phyloP scores from a whole-genome alignment of 225 moss, liverwort and hornwort genomes.

The Anthoceros angustus region DNA sequence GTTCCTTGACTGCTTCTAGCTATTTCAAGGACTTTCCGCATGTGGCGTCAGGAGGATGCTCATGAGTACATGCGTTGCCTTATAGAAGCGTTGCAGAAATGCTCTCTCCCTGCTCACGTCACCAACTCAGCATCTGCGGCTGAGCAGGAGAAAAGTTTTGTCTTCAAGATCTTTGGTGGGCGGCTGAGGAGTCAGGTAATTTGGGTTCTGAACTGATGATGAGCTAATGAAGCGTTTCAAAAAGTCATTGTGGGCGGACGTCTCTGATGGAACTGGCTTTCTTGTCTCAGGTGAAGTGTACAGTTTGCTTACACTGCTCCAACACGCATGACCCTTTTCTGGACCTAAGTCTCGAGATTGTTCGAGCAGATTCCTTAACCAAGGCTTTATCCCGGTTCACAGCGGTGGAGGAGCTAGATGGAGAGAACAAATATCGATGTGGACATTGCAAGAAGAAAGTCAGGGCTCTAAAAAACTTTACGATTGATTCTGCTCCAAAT shows the following conservation, averaged over 20 bases:
- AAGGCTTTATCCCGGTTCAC: constrained; percentile 86
- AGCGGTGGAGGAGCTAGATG: constrained; percentile 85
- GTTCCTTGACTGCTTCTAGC: constrained; percentile 35
- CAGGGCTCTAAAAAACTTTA: constrained; percentile 72
- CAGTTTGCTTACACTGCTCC: constrained; percentile 68
- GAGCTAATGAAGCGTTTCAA: not conserved
- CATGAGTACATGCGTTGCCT: constrained; percentile 95
- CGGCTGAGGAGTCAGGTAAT: constrained; percentile 68
- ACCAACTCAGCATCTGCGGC: constrained; percentile 40
- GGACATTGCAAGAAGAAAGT: constrained; percentile 76
- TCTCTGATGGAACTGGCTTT: not conserved
- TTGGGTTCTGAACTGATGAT: not conserved
- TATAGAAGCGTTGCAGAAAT: constrained; percentile 77
- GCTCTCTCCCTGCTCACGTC: constrained; percentile 60
- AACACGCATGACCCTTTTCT: constrained; percentile 86
- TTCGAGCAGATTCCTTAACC: constrained; percentile 64
- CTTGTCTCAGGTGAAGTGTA: constrained; percentile 67
- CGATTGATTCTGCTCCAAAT: constrained; percentile 68
- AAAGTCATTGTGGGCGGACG: not conserved
- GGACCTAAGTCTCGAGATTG: constrained; percentile 81
- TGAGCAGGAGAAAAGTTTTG: constrained; percentile 66
- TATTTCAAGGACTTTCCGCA: constrained; percentile 67
- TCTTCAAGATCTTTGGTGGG: constrained; percentile 90
- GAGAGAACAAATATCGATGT: constrained; percentile 89
- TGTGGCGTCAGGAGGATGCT: constrained; percentile 95